Base-by-base conservation (phyloP, 1,139 yeast genomes). In the Suhomyces ambrosiae region DNA sequence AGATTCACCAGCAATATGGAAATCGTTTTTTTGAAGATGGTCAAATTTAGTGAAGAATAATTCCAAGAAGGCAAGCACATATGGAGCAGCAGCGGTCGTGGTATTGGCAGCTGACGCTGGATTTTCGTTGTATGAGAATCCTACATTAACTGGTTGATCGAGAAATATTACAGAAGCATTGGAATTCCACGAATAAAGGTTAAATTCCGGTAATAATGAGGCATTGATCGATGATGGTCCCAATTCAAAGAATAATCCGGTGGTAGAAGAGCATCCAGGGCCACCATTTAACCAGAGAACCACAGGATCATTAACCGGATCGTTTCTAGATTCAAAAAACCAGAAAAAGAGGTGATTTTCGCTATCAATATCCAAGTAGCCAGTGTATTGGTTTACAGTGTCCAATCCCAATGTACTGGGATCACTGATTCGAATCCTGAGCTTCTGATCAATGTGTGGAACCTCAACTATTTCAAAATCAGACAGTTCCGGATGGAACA, bases 1-100 rank as follows among this genome's bases (percentile, higher is more conserved):
- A 10, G 90, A 82, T 61, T 86, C 95, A 40, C 95, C 95, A 39
- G 94, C 79, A 56, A 86, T 80, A 58, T 85, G 94, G 74, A 86
- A 84, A 23, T 71, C 71, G 45, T 74, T 71, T 6, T 58, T 47
- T 23, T 61, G 47, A 51, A 79, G 80, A 46, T 80, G 70, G 11
- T 50, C 47, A 40, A 52, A 52, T 25, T 52, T 49, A 34, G 46
- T 46, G 45, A 47, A 53, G 37, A 53, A 53, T 44, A 53, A 45
- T 22, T 50, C 51, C 45, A 52, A 44, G 56, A 86, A 35, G 3
- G 39, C 35, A 12, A 71, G 82, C n/a, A 84, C 88, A 50, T 86
- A 94, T 51, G 74, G 71, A 15, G 86, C 88, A 24, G 90, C 90
- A 36, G 85, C 74, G 12, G 75, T 79, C 29, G 90, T 82, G 48